Conservation (phyloP, 257 asterid genomes). For the Knoxia roxburghii region DNA sequence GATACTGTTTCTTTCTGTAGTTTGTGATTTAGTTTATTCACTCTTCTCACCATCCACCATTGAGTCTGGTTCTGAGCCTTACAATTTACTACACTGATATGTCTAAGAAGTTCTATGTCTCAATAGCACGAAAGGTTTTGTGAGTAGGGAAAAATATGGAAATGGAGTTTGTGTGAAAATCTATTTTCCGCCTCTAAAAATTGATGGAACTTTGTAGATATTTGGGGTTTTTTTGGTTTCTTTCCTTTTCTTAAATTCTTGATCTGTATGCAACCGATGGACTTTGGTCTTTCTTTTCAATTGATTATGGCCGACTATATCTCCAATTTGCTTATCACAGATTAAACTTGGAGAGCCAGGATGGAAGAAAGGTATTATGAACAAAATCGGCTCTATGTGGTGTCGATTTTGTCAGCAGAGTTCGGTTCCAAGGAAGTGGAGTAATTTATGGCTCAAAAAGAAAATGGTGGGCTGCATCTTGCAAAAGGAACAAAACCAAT, state of each 20-base stretch:
- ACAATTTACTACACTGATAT: not conserved
- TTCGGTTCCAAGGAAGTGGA: slow-evolving; percentile 77
- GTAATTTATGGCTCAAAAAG: slow-evolving; percentile 89
- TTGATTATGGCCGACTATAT: too few species aligned
- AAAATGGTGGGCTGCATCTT: slow-evolving; percentile 99
- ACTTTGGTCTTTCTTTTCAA: too few species aligned
- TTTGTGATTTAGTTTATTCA: not conserved
- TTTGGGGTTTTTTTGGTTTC: too few species aligned
- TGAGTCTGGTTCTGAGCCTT: not conserved
- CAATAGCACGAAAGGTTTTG: not conserved
- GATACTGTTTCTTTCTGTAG: not conserved
- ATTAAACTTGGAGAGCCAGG: too few species aligned
- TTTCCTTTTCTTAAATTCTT: too few species aligned
- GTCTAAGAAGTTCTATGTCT: slow-evolving; percentile 1
- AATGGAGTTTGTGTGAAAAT: not conserved
- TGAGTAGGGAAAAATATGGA: not conserved
- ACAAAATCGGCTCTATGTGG: too few species aligned
- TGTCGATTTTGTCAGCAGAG: too few species aligned
- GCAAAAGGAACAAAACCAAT: too few species aligned
- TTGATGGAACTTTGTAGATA: too few species aligned
- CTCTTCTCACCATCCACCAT: not conserved
- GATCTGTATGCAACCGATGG: too few species aligned
- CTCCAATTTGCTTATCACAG: too few species aligned
- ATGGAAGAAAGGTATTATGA: too few species aligned
- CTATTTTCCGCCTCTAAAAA: not conserved